Evolutionary conservation across 208 protist species (phyloP).

Genomic region (Trypanosoma grayi): DNA sequence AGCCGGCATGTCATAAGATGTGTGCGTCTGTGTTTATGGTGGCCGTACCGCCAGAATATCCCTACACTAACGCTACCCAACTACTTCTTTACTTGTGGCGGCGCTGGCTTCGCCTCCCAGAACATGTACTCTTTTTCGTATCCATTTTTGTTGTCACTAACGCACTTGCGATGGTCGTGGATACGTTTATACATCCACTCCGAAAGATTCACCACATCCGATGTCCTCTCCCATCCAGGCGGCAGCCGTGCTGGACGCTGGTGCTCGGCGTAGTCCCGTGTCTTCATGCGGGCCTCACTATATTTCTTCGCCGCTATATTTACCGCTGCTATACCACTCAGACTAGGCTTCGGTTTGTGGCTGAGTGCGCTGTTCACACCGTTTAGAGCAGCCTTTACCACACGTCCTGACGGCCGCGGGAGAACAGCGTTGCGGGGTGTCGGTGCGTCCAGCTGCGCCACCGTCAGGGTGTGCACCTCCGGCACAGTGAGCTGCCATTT

Average conservation of each 20-base stretch:
- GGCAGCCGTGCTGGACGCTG: conserved; percentile 23
- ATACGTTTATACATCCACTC: conserved; percentile 46
- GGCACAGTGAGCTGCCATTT: conserved; percentile 51
- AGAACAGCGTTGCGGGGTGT: conserved; percentile 23
- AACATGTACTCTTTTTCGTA: conserved; percentile 62
- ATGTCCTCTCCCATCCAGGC: conserved; percentile 24
- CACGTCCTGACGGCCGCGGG: conserved; percentile 25
- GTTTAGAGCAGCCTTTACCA: conserved; percentile 25
- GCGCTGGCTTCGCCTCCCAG: conserved; percentile 27
- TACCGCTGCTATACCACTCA: conserved; percentile 47
- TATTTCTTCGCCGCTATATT: conserved; percentile 63
- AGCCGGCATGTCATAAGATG: too few relatives aligned
- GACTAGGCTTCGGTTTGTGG: conserved; percentile 33
- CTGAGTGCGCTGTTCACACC: conserved; percentile 37
- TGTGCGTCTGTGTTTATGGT: too few relatives aligned
- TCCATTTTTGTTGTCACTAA: conserved; percentile 66
- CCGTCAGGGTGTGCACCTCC: conserved; percentile 30
- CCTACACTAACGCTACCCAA: not conserved
- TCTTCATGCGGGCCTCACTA: conserved; percentile 52
- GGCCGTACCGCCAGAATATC: too few relatives aligned
- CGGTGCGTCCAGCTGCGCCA: conserved; percentile 21
- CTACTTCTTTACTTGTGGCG: conserved; percentile 38
- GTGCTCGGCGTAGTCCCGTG: conserved; percentile 52
- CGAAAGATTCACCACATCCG: conserved; percentile 27
- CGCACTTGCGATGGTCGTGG: conserved; percentile 39